phyloP scores from a whole-genome alignment of 768 basidiomycete species.

The Suillus paluster region DNA sequence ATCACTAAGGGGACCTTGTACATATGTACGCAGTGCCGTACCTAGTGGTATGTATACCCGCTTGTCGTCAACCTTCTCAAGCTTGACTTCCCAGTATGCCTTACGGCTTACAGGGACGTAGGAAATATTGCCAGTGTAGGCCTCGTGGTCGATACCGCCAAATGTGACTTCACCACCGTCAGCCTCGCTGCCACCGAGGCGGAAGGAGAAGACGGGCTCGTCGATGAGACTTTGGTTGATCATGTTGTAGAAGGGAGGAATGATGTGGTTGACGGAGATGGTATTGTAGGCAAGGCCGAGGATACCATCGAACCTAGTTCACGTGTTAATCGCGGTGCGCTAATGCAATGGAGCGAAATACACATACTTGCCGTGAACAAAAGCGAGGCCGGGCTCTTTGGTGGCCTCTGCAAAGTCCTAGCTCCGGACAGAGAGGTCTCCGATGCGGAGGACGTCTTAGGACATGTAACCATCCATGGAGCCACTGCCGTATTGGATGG shows the following conservation, averaged over 20 bases:
- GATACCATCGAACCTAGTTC: slow-evolving; percentile 89
- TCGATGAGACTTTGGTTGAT: slow-evolving; percentile 81
- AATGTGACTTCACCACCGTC: slow-evolving; percentile 93
- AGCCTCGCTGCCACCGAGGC: slow-evolving; percentile 80
- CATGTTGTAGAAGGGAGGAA: slow-evolving; percentile 95
- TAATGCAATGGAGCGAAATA: background rate
- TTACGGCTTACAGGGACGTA: slow-evolving; percentile 93
- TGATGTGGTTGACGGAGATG: slow-evolving; percentile 90
- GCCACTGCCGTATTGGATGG: slow-evolving; percentile 93
- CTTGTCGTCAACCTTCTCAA: too few relatives aligned
- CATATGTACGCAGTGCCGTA: too few relatives aligned
- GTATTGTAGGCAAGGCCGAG: slow-evolving; percentile 94
- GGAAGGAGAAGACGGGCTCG: slow-evolving; percentile 93
- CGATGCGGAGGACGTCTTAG: slow-evolving; percentile 77
- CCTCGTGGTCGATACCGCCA: slow-evolving; percentile 80
- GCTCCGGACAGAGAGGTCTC: slow-evolving; percentile 72
- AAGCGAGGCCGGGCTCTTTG: slow-evolving; percentile 92
- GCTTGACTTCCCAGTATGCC: slow-evolving; percentile 98
- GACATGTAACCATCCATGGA: slow-evolving; percentile 97
- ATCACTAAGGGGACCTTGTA: too few relatives aligned
- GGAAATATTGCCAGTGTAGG: slow-evolving; percentile 78
- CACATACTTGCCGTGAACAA: slow-evolving; percentile 90
- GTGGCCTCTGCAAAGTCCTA: slow-evolving; percentile 96
- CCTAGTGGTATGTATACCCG: too few relatives aligned
- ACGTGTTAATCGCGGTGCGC: slow-evolving; percentile 4